These are phyloP conservation scores for Jatropha podagrica DNA, from an alignment of 441 rosid species.

Conservation along the genomic window DNA sequence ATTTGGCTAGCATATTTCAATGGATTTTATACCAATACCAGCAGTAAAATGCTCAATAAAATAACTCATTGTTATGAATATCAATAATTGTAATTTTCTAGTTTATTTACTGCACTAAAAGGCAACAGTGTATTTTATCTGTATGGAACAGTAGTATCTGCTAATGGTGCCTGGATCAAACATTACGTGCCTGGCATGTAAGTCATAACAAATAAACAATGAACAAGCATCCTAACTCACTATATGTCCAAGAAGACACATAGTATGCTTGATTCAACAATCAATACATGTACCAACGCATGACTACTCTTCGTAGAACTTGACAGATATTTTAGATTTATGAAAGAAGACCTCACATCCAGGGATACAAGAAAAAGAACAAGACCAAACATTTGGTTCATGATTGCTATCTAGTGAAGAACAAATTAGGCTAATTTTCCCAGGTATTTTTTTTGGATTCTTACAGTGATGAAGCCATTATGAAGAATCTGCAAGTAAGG, in stretches of 20 bases:
- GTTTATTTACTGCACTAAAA: neutral
- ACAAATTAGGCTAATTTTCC: neutral
- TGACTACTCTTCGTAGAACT: neutral
- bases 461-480: neutral
- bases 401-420: neutral
- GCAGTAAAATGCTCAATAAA: neutral
- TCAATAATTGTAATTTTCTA: neutral
- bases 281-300: conserved; percentile 1
- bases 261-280: neutral
- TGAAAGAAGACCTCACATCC: neutral
- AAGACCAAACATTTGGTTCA: neutral
- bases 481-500: neutral
- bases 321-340: neutral
- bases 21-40: neutral
- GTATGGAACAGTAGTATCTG: neutral
- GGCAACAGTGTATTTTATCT: neutral
- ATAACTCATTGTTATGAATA: neutral
- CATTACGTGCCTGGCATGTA: neutral
- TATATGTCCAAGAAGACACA: neutral
- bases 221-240: neutral
- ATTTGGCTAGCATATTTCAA: neutral
- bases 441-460: neutral
- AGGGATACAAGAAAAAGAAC: too few relatives aligned
- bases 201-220: neutral
- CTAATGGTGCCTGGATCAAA: neutral